phyloP scores from a whole-genome alignment of 768 basidiomycete species.

The Podaxis sp. region DNA sequence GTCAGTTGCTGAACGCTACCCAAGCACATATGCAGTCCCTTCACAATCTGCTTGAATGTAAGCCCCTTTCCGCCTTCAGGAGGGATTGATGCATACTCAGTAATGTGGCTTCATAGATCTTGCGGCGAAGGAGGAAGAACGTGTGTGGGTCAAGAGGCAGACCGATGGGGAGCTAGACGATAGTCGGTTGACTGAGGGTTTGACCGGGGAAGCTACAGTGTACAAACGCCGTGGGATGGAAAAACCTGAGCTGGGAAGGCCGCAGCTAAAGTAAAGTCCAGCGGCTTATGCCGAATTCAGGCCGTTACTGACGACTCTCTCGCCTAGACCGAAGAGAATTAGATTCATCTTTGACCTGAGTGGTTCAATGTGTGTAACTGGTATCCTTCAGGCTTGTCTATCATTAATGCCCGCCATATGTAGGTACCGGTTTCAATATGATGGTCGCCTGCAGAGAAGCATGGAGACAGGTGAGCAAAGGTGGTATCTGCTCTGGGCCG shows the following conservation, averaged over 20 bases:
- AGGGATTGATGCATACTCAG: neutral
- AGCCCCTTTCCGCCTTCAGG: slow-evolving; percentile 21
- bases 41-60: slow-evolving; percentile 63
- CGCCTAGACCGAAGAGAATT: slow-evolving; percentile 59
- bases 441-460: slow-evolving; percentile 61
- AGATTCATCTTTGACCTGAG: slow-evolving; percentile 70
- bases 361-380: slow-evolving; percentile 63
- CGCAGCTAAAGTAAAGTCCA: slow-evolving; percentile 60
- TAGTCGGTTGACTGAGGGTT: slow-evolving; percentile 61
- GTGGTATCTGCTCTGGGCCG: neutral
- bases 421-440: slow-evolving; percentile 75
- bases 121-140: slow-evolving; percentile 66
- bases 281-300: neutral
- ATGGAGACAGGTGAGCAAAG: slow-evolving; percentile 56
- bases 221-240: slow-evolving; percentile 73
- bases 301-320: neutral
- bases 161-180: slow-evolving; percentile 73
- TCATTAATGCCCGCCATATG: neutral
- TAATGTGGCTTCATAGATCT: slow-evolving; percentile 42
- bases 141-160: slow-evolving; percentile 71
- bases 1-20: slow-evolving; percentile 49
- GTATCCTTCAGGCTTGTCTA: slow-evolving; percentile 1
- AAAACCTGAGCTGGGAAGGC: slow-evolving; percentile 65
- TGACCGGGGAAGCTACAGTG: slow-evolving; percentile 68
- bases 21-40: slow-evolving; percentile 61